Base-by-base conservation (phyloP, 352 stramenopile genomes). In the Pseudoperonospora humuli region DNA sequence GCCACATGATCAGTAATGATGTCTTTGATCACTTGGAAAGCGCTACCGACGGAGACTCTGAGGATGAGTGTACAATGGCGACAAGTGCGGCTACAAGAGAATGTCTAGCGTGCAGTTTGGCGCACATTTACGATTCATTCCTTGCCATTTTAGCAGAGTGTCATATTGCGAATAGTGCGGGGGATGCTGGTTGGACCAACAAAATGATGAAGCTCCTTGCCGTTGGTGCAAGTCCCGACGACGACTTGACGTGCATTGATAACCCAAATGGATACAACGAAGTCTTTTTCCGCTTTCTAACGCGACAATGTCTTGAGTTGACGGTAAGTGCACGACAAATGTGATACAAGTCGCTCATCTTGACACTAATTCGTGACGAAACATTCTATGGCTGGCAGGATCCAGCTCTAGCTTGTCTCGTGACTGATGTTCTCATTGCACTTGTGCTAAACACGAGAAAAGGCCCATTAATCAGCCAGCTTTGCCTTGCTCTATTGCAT, bases 401-500 rank as follows among this genome's bases (percentile, higher is more conserved):
- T 26, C 49, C 65, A 31, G 68, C 63, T 11, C 50, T 86, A 25
- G 58, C 56, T 27, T 83, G 67, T 32, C 26, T 64, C 20, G 33
- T 72, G 8, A 61, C 68, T 20, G 59, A 79, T 43, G 45, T 62
- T 11, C 21, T 86, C 5, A 54, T 61, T 3, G 29, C 47, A 1
- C 44, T 89, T 5, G 68, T 70, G 9, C 14, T 51, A n/a, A 50
- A 69, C 14, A 84, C 68, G 3, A 64, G 61, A 11, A 70, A 72
- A 44, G 60, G 67, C 23, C 14, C 19, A 8, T 36, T 70, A 7
- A 17, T 86, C 17, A 68, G 70, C 17, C 67, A 72, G 15, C 44
- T 89, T 19, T 83, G 70, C 31, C 45, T 82, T 10, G 58, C 70
- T 17, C 24, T 89, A 28, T 43, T 89, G n/a, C 70, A 81, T 18